A percentile compares a stretch with the other conserved stretches of the same genome.
Conservation (phyloP, 352 stramenopile genomes). For the Phytopythium chamaehyphon region DNA sequence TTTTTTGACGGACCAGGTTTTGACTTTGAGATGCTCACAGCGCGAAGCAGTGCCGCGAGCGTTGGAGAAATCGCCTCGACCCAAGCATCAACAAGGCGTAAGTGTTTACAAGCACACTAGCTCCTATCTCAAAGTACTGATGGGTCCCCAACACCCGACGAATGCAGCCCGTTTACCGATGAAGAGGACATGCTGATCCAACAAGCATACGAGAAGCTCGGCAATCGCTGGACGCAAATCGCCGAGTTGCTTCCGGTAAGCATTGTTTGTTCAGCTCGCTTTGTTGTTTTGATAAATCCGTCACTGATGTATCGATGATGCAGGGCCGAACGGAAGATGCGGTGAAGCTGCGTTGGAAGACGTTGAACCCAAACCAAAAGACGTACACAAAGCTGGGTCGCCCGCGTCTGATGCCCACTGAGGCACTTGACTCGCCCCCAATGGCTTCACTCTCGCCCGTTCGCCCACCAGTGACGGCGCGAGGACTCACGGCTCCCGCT, state of each 20-base stretch:
- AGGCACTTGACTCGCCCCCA: slow-evolving; percentile 27
- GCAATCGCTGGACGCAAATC: slow-evolving; percentile 88
- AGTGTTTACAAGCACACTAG: slow-evolving; percentile 4
- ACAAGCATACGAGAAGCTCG: slow-evolving; percentile 75
- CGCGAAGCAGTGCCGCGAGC: slow-evolving; percentile 95
- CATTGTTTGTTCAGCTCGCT: neutral
- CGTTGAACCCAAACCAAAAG: slow-evolving; percentile 75
- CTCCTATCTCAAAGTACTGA: too few relatives aligned
- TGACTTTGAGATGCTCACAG: slow-evolving; percentile 20
- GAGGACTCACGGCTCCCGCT: neutral
- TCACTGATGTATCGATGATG: too few relatives aligned
- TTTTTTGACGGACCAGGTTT: neutral
- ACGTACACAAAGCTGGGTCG: slow-evolving; percentile 73
- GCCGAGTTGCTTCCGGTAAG: slow-evolving; percentile 68
- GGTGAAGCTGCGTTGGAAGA: slow-evolving; percentile 81
- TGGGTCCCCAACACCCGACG: too few relatives aligned
- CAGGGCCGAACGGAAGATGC: slow-evolving; percentile 76
- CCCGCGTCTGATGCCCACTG: slow-evolving; percentile 49
- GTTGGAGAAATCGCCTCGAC: slow-evolving; percentile 96
- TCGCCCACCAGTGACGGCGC: neutral
- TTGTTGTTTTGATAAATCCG: neutral
- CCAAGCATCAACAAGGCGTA: slow-evolving; percentile 90
- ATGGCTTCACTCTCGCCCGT: slow-evolving; percentile 24
- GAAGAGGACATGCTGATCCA: slow-evolving; percentile 71
- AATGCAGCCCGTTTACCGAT: slow-evolving; percentile 49